Conservation (phyloP, 164 flowering plant species). For the Piper betle region DNA sequence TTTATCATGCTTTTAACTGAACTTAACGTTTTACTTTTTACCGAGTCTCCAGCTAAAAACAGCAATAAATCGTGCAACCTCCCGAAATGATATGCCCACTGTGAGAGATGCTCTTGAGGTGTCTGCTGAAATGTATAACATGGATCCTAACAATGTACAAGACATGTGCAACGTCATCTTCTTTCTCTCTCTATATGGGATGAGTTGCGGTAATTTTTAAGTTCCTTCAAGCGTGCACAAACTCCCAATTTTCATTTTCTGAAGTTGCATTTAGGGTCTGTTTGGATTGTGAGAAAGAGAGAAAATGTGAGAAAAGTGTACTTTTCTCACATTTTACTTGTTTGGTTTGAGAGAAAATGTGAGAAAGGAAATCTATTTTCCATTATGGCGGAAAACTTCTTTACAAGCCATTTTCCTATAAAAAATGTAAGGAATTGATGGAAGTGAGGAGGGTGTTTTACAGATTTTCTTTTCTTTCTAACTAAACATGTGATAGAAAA, state of each 20-base stretch:
- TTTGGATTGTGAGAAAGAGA: no score
- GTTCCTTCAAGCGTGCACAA: background rate
- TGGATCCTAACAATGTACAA: slow-evolving; percentile 70
- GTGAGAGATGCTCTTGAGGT: slow-evolving; percentile 97
- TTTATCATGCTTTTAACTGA: background rate
- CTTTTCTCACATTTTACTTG: no score
- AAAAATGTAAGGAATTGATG: no score
- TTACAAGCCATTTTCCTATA: no score
- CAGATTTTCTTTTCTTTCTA: no score
- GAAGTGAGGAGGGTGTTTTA: no score
- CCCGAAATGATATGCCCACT: slow-evolving; percentile 80
- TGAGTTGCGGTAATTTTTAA: slow-evolving; percentile 57
- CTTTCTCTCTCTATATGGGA: slow-evolving; percentile 87
- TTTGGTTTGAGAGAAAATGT: no score
- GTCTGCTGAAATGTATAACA: slow-evolving; percentile 88
- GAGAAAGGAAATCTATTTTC: no score
- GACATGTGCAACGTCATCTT: slow-evolving; percentile 92
- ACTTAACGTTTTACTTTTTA: background rate
- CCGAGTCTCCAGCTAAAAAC: slow-evolving; percentile 61
- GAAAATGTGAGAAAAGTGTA: no score
- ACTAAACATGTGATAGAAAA: no score
- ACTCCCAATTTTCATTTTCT: background rate
- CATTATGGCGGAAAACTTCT: no score
- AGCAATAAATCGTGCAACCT: slow-evolving; percentile 85
- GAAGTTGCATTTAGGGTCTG: background rate